Base-by-base conservation (phyloP, 345 rosid genomes). In the Ailanthus altissimus region DNA sequence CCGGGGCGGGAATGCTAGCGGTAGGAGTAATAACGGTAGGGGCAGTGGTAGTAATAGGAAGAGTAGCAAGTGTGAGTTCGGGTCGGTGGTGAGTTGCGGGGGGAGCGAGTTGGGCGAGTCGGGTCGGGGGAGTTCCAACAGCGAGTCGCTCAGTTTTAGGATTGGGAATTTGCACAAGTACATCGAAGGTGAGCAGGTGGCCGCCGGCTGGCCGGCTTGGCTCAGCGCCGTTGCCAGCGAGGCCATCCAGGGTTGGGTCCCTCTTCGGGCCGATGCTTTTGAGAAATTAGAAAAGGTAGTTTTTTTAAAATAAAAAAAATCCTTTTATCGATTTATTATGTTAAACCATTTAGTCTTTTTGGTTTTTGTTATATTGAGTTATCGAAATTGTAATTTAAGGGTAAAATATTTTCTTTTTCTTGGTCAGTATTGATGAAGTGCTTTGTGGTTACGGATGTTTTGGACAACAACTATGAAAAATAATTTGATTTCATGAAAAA, bases 161-260 rank as follows among this genome's bases (percentile, higher is more conserved):
- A 74, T 95, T 61, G 86, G 98, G 81, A 90, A 89, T 80, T 68
- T 95, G 75, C 89, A 85, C 0, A 90, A 83, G 89, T 96, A 91
- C 70, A 68, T 90, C 40, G 97, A 93, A 77, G 91, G 94, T 5
- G 98, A 96, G 81, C 98, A 96, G 67, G 94, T 92, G 75, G 97
- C 99, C n/a, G 99, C 98, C 2, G 99, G 99, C 1, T 96, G 99
- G 99, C 99, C 99, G 4, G 97, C 92, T 49, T 96, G 99, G 99
- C 89, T 96, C 23, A 90, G 91, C 72, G 94, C 94, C 80, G 99
- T 92, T 57, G 99, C 98, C 68, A 94, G 89, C 49, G 99, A 96
- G 79, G 98, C 99, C 74, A 91, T 96, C 75, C 97, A 90, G 8
- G 99, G 99, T 2, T 96, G 99, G 99, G 87, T 93, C 42, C 99